Percentiles rank a stretch among this genome's conserved stretches.
phyloP scores from a whole-genome alignment of 1,139 yeast genomes.

The Saccharomyces hybrid region DNA sequence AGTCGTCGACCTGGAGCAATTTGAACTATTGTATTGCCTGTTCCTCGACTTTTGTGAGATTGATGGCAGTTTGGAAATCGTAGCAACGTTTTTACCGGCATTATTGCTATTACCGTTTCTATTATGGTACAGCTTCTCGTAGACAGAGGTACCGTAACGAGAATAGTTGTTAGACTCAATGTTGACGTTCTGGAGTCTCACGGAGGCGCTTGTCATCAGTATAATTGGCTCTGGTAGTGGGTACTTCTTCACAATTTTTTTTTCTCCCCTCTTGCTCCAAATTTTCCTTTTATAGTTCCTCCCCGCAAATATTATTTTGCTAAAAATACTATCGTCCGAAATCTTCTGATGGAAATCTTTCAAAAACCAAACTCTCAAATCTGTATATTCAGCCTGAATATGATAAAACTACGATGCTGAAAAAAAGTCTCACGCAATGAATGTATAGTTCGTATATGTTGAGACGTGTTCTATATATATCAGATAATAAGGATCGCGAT shows the following conservation, averaged over 20 bases:
- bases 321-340: background rate
- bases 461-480: background rate
- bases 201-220: background rate
- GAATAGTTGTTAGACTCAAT: conserved; percentile 26
- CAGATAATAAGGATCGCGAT: background rate
- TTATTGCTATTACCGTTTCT: background rate
- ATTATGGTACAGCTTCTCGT: conserved; percentile 21
- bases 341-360: background rate
- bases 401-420: background rate
- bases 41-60: background rate
- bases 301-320: background rate
- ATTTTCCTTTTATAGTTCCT: background rate
- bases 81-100: conserved; percentile 1
- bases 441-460: background rate
- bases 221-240: background rate
- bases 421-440: no score
- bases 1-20: background rate
- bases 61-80: background rate
- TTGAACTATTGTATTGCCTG: background rate
- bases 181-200: conserved; percentile 11
- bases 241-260: background rate
- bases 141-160: conserved; percentile 28
- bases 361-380: background rate
- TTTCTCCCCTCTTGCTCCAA: background rate
- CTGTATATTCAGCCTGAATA: background rate